A percentile compares a stretch with the other conserved stretches of the same genome.
These are phyloP conservation scores for Botrytis hyacinthi DNA, from an alignment of 2,329 filamentous ascomycete species.

Conservation along the genomic window DNA sequence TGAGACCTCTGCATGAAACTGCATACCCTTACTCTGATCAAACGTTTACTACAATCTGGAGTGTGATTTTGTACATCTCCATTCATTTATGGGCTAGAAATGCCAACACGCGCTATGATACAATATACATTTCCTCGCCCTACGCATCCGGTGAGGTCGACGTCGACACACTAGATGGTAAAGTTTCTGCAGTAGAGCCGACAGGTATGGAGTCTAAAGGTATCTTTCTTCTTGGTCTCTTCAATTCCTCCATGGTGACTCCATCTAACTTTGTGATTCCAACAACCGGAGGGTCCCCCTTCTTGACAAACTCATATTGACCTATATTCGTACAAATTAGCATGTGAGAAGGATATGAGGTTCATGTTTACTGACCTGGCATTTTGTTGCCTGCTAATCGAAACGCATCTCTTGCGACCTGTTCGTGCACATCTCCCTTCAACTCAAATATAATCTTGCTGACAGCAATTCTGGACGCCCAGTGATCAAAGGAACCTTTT, in stretches of 20 bases:
- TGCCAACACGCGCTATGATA: conserved; percentile 12
- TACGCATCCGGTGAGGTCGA: conserved; percentile 34
- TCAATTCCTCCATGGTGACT: conserved; percentile 78
- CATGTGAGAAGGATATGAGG: background rate
- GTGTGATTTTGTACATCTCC: conserved; percentile 4
- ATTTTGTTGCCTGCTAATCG: conserved; percentile 91
- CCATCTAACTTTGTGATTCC: conserved; percentile 88
- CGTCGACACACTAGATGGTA: conserved; percentile 28
- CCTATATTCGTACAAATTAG: conserved; percentile 48
- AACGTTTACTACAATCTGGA: background rate
- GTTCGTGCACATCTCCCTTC: conserved; percentile 89
- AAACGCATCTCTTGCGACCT: conserved; percentile 91
- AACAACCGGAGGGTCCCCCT: conserved; percentile 84
- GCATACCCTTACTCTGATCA: background rate
- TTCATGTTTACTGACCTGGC: conserved; percentile 61
- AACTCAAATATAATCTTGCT: conserved; percentile 92
- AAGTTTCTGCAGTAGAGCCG: conserved; percentile 25
- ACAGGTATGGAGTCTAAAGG: conserved; percentile 31
- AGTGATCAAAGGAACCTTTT: conserved; percentile 96
- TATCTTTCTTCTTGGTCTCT: conserved; percentile 64
- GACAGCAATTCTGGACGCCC: conserved; percentile 85
- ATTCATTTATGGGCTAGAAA: background rate
- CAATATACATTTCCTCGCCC: conserved; percentile 19
- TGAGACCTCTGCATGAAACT: background rate
- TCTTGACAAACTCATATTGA: conserved; percentile 90